These are phyloP conservation scores for Annona cherimola DNA, from an alignment of 164 flowering plant genomes.

Conservation along the genomic window DNA sequence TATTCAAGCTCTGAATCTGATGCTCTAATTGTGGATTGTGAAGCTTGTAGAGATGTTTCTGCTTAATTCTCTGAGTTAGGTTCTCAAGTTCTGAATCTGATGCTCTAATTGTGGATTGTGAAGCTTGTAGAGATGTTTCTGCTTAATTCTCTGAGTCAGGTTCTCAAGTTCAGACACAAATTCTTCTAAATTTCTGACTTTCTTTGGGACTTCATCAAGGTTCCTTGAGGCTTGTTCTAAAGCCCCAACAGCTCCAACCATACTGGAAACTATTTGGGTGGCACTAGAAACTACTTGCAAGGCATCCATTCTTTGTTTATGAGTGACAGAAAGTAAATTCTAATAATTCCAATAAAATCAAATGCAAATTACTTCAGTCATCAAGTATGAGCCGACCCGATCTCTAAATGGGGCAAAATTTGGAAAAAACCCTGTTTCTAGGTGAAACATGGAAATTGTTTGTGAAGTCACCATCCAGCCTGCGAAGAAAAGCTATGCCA, in stretches of 20 bases:
- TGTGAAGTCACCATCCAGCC: no score
- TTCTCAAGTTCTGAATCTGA: conserved; percentile 39
- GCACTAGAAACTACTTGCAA: conserved; percentile 36
- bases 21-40: no score
- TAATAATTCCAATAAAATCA: no score
- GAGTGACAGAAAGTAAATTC: no score
- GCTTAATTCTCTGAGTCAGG: conserved; percentile 27
- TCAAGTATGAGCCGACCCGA: no score
- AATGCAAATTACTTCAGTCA: no score
- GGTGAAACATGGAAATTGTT: neutral
- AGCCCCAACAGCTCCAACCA: conserved; percentile 28
- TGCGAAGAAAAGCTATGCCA: no score
- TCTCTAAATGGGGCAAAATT: no score
- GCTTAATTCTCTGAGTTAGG: no score
- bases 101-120: conserved; percentile 31
- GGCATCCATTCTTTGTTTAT: conserved; percentile 44
- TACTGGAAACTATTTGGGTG: conserved; percentile 29
- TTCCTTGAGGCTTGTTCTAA: conserved; percentile 40
- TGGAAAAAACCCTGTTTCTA: no score
- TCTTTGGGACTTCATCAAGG: conserved; percentile 43
- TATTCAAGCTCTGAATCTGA: no score
- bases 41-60: no score
- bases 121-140: conserved; percentile 41
- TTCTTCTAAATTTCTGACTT: conserved; percentile 30
- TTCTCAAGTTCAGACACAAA: conserved; percentile 35